These are phyloP conservation scores for Phytophthora multivora DNA, from an alignment of 352 stramenopile species.

Conservation along the genomic window DNA sequence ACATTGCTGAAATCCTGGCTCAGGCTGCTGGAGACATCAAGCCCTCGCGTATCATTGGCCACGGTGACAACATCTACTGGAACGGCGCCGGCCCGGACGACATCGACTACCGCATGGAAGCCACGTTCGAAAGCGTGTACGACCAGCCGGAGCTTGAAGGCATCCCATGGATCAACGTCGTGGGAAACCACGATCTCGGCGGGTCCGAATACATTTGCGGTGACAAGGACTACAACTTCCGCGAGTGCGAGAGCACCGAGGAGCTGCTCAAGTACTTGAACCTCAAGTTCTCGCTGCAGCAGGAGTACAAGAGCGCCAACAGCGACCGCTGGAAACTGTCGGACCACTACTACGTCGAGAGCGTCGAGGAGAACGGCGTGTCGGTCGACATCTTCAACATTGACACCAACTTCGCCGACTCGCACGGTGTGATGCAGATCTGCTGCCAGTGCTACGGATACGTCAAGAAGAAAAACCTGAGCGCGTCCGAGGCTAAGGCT, in stretches of 20 bases:
- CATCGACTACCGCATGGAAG: slow-evolving; percentile 83
- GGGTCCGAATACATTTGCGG: slow-evolving; percentile 87
- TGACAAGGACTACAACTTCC: slow-evolving; percentile 88
- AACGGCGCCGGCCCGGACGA: slow-evolving; percentile 80
- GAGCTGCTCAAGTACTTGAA: slow-evolving; percentile 87
- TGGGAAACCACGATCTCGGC: slow-evolving; percentile 88
- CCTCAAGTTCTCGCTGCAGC: slow-evolving; percentile 81
- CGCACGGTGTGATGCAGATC: slow-evolving; percentile 83
- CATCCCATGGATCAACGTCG: slow-evolving; percentile 88
- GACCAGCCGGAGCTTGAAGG: slow-evolving; percentile 70
- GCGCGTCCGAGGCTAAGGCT: slow-evolving; percentile 47
- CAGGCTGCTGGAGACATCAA: slow-evolving; percentile 75
- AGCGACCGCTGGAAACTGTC: slow-evolving; percentile 77
- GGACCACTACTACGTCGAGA: slow-evolving; percentile 89
- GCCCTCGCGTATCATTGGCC: slow-evolving; percentile 70
- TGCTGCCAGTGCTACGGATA: slow-evolving; percentile 91
- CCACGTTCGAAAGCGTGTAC: slow-evolving; percentile 88
- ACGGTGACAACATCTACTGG: slow-evolving; percentile 91
- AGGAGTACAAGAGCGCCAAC: slow-evolving; percentile 84
- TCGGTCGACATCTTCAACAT: slow-evolving; percentile 90
- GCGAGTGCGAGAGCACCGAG: slow-evolving; percentile 66
- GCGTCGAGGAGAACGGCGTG: slow-evolving; percentile 74
- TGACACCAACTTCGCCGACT: slow-evolving; percentile 87
- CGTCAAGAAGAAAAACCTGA: slow-evolving; percentile 66
- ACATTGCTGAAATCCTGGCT: slow-evolving; percentile 79